These are phyloP conservation scores for Bryoerythrophyllum caledonicum DNA, from an alignment of 225 moss, liverwort and hornwort genomes.

Conservation along the genomic window DNA sequence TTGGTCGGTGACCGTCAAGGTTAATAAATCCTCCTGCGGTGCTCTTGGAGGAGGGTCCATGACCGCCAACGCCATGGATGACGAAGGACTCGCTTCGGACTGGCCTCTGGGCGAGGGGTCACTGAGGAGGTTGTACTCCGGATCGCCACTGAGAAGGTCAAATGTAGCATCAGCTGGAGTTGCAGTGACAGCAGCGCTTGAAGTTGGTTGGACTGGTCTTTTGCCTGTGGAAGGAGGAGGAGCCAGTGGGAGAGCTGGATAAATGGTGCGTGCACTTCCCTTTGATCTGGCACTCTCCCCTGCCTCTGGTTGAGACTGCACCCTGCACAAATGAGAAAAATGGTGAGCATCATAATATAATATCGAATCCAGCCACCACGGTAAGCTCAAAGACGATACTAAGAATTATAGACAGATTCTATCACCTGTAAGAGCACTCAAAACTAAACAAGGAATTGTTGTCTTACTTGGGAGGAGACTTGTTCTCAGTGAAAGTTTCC, in stretches of 20 bases:
- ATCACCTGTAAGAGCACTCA: neutral
- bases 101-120: slow-evolving; percentile 46
- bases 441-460: neutral
- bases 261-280: slow-evolving; percentile 42
- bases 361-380: neutral
- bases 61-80: slow-evolving; percentile 37
- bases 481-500: slow-evolving; percentile 41
- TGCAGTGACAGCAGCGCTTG: slow-evolving; percentile 33
- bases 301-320: slow-evolving; percentile 29
- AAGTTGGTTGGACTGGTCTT: slow-evolving; percentile 29
- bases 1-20: slow-evolving; percentile 39
- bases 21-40: slow-evolving; percentile 43
- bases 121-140: slow-evolving; percentile 75
- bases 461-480: slow-evolving; percentile 57
- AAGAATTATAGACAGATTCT: neutral
- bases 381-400: neutral
- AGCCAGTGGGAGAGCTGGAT: slow-evolving; percentile 42
- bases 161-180: slow-evolving; percentile 53
- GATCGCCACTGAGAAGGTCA: slow-evolving; percentile 74
- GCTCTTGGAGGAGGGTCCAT: slow-evolving; percentile 41
- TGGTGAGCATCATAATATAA: neutral
- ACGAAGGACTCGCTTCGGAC: slow-evolving; percentile 40
- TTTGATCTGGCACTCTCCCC: slow-evolving; percentile 15
- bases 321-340: slow-evolving; percentile 27
- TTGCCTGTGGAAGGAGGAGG: slow-evolving; percentile 66